A percentile compares a stretch with the other conserved stretches of the same genome.
Evolutionary conservation across 2,329 filamentous ascomycete species (phyloP).

Genomic region (Phyllachora maydis): DNA sequence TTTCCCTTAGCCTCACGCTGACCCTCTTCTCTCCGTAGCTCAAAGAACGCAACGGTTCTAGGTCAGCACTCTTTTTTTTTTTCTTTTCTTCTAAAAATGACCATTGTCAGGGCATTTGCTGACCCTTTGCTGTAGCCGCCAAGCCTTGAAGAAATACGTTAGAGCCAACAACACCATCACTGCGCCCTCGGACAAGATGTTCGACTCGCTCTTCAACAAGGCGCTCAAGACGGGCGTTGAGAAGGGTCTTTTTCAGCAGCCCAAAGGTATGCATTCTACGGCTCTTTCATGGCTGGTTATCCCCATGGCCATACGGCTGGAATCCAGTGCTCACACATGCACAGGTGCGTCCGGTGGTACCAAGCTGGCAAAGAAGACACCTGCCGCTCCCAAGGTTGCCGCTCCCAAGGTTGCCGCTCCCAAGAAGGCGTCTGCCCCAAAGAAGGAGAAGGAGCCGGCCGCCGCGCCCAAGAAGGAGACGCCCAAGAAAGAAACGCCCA

Average conservation of each 20-base stretch:
- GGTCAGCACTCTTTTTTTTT: conserved; percentile 10
- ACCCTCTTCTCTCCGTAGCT: too few species aligned
- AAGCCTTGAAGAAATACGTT: conserved; percentile 40
- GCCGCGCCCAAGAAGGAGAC: conserved; percentile 13
- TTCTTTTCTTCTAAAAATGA: conserved; percentile 1
- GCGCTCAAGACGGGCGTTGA: conserved; percentile 67
- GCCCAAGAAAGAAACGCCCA: conserved; percentile 20
- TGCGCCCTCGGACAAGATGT: conserved; percentile 27
- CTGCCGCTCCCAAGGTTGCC: conserved; percentile 10
- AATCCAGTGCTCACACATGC: too few species aligned
- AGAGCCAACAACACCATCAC: conserved; percentile 30
- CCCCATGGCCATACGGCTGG: conserved; percentile 7
- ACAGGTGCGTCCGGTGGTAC: conserved; percentile 68
- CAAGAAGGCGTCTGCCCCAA: conserved; percentile 13
- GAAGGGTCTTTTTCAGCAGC: conserved; percentile 70
- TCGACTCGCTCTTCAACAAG: conserved; percentile 65
- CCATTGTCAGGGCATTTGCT: conserved; percentile 7
- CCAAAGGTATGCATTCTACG: conserved; percentile 56
- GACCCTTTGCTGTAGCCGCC: conserved; percentile 20
- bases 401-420: conserved; percentile 12
- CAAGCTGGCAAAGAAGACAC: conserved; percentile 69
- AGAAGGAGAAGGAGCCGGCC: conserved; percentile 23
- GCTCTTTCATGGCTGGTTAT: conserved; percentile 1
- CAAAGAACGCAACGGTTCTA: conserved; percentile 41
- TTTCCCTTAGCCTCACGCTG: too few species aligned